Evolutionary conservation across 306 rosid genomes (phyloP), one percentile per base, ranked within the genome.

Genomic region (Mucuna pruriens): DNA sequence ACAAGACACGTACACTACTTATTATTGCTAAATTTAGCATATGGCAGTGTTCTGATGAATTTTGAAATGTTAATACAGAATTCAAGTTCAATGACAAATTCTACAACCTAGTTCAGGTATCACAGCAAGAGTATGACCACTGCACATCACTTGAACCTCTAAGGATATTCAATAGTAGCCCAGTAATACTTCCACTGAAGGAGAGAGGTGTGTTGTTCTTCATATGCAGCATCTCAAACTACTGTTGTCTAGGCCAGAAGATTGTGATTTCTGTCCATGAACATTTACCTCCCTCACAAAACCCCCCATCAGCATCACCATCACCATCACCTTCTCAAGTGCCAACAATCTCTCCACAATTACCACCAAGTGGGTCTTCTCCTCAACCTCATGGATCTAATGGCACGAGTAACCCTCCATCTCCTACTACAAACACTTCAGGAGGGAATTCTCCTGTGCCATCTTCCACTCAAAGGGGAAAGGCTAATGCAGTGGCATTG

Each of bases 201-300:
- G 67, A 79, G 5, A 83, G 4, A 17, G 86, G 80, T 8, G 8
- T 9, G 0, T 33, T 79, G 20, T 86, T 48, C 71, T 86, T 82
- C 80, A 75, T 33, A 48, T 86, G 89, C 65, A 79, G 55, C 78
- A 74, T 82, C 63, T 25, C 80, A 34, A 83, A 79, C 55, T 82
- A 83, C 64, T 86, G 89, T 76, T 29, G 29, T 19, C n/a, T 83
- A 40, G 89, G 89, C 29, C 86, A 86, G 71, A 86, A 75, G 52
- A 7, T 86, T 19, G 70, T 33, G 1, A 79, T 79, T 11, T 4
- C 46, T 33, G 82, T 86, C 39, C 89, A 86, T 20, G 67, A 79
- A 9, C 5, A 19, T 33, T n/a, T n/a, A n/a, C n/a, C n/a, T 1
- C 73, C 1, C 25, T 26, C n/a, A 23, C 1, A 0, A 52, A 63